These are phyloP conservation scores for Lactarius pseudohatsudake DNA, from an alignment of 768 basidiomycete genomes.

Conservation along the genomic window DNA sequence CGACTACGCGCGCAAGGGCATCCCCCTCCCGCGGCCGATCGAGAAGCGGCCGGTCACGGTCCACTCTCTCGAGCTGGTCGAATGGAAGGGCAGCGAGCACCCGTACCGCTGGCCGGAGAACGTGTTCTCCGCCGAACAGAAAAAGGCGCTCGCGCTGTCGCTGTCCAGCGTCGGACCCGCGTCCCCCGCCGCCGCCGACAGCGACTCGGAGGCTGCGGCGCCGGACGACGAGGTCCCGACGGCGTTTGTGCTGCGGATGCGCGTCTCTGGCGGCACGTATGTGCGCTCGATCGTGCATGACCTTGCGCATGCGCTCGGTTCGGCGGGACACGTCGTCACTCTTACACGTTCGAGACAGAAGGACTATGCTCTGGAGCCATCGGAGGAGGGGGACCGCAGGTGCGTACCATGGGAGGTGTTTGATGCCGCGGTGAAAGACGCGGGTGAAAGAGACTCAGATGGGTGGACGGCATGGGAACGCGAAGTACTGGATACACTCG, in stretches of 20 bases:
- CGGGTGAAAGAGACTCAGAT: conserved; percentile 59
- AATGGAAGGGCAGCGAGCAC: conserved; percentile 80
- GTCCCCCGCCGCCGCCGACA: conserved; percentile 36
- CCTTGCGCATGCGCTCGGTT: conserved; percentile 77
- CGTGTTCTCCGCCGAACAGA: conserved; percentile 64
- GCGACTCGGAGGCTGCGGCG: conserved; percentile 26
- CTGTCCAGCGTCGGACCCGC: conserved; percentile 50
- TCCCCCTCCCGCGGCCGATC: conserved; percentile 92
- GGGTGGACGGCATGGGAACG: conserved; percentile 83
- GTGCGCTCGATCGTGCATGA: conserved; percentile 96
- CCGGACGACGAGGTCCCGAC: conserved; percentile 49
- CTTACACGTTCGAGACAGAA: conserved; percentile 90
- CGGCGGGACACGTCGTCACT: conserved; percentile 91
- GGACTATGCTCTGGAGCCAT: conserved; percentile 57
- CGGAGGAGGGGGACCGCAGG: conserved; percentile 51
- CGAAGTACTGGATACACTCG: conserved; percentile 66
- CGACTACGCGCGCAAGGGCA: conserved; percentile 91
- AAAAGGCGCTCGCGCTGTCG: conserved; percentile 64
- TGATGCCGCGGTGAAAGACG: conserved; percentile 52
- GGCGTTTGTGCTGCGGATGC: conserved; percentile 88
- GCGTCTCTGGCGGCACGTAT: conserved; percentile 94
- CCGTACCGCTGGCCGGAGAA: conserved; percentile 74
- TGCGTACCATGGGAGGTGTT: conserved; percentile 80
- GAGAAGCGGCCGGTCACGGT: conserved; percentile 82
- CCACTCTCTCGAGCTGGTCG: conserved; percentile 72